phyloP scores from a whole-genome alignment of 1,139 yeast species.

The Diutina ranongensis region DNA sequence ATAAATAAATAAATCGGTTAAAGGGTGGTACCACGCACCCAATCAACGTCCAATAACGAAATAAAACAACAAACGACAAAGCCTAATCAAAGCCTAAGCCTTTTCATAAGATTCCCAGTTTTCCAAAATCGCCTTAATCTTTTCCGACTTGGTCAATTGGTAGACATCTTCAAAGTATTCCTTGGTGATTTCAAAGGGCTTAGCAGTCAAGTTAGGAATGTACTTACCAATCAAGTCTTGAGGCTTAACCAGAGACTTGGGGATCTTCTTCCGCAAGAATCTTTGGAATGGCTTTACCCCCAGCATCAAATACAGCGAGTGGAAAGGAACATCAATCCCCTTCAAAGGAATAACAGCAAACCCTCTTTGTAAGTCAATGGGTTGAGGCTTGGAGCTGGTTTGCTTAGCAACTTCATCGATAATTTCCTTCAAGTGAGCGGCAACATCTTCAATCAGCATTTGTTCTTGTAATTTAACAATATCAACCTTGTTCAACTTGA shows the following conservation, averaged over 20 bases:
- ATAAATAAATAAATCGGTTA: constrained; percentile 3
- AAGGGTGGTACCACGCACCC: constrained; percentile 4
- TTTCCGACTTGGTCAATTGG: constrained; percentile 80
- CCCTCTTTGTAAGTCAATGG: constrained; percentile 94
- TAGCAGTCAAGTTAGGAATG: constrained; percentile 97
- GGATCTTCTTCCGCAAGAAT: constrained; percentile 91
- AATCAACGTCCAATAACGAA: neutral
- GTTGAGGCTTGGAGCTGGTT: constrained; percentile 83
- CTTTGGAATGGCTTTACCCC: constrained; percentile 99
- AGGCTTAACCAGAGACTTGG: constrained; percentile 91
- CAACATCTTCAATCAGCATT: constrained; percentile 78
- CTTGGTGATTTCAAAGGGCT: constrained; percentile 89
- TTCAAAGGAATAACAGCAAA: constrained; percentile 96
- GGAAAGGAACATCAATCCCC: constrained; percentile 99
- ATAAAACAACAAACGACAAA: neutral
- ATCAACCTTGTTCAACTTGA: constrained; percentile 89
- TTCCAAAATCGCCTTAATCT: constrained; percentile 79
- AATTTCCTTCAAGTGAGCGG: constrained; percentile 77
- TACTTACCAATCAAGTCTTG: constrained; percentile 88
- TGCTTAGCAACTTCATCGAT: constrained; percentile 75
- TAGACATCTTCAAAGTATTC: constrained; percentile 96
- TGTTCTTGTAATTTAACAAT: constrained; percentile 77
- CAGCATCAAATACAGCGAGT: constrained; percentile 89
- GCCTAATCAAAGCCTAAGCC: too few relatives aligned
- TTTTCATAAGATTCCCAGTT: constrained; percentile 85